Percentiles rank a stretch among this genome's conserved stretches.
phyloP scores from a whole-genome alignment of 805 yeast species.

The Sugiyamaella smithiae region DNA sequence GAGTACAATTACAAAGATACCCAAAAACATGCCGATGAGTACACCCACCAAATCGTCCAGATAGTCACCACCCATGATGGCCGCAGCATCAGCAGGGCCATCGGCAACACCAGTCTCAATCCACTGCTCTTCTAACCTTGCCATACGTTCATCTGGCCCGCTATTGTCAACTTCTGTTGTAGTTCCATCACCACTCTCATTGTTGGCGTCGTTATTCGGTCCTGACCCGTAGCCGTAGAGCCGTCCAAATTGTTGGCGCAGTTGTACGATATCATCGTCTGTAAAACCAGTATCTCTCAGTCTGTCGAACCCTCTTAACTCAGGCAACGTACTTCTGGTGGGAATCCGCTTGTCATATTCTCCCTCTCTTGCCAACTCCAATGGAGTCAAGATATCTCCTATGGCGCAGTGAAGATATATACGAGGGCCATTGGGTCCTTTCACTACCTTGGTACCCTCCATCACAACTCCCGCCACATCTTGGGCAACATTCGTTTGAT shows the following conservation, averaged over 20 bases:
- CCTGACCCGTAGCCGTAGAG: slow-evolving; percentile 51
- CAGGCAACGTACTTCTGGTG: slow-evolving; percentile 54
- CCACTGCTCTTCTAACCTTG: slow-evolving; percentile 81
- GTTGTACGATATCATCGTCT: slow-evolving; percentile 66
- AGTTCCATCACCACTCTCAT: slow-evolving; percentile 2
- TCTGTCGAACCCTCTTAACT: slow-evolving; percentile 81
- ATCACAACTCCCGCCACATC: slow-evolving; percentile 42
- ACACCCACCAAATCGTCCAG: slow-evolving; percentile 66
- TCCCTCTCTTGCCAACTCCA: slow-evolving; percentile 59
- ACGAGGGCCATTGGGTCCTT: slow-evolving; percentile 15
- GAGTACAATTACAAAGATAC: slow-evolving; percentile 64
- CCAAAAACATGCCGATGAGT: slow-evolving; percentile 70
- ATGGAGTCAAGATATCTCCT: slow-evolving; percentile 58
- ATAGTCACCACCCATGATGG: slow-evolving; percentile 50
- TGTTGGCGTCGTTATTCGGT: background rate
- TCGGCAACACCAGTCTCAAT: slow-evolving; percentile 69
- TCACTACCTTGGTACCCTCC: slow-evolving; percentile 6
- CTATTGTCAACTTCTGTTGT: slow-evolving; percentile 7
- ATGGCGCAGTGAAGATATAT: slow-evolving; percentile 77
- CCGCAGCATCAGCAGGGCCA: slow-evolving; percentile 47
- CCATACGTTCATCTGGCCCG: slow-evolving; percentile 35
- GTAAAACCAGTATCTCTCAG: slow-evolving; percentile 79
- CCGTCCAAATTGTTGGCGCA: slow-evolving; percentile 70
- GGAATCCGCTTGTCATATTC: slow-evolving; percentile 53
- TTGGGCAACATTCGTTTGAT: slow-evolving; percentile 50